These are phyloP conservation scores for Lonicera japonica DNA, from an alignment of 129 eudicot species.

Conservation along the genomic window DNA sequence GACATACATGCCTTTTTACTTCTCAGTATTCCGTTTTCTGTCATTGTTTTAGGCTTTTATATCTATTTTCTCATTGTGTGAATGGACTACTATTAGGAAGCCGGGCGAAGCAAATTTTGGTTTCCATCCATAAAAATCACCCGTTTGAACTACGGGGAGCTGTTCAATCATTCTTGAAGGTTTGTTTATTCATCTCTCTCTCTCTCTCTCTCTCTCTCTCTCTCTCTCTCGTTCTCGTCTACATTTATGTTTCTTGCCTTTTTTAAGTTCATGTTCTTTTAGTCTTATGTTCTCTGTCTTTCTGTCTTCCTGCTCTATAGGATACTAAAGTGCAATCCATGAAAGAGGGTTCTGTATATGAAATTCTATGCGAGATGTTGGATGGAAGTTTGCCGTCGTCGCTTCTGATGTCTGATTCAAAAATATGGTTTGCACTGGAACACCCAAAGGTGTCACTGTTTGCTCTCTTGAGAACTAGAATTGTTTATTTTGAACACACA, in stretches of 20 bases:
- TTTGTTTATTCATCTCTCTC: too few species aligned
- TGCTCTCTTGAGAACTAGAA: too few species aligned
- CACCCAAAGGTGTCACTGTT: constrained; percentile 62
- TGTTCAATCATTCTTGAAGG: constrained; percentile 53
- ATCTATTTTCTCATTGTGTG: constrained; percentile 11
- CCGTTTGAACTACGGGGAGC: constrained; percentile 55
- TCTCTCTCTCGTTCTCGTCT: neutral
- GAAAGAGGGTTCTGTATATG: constrained; percentile 44
- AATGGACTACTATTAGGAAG: constrained; percentile 25
- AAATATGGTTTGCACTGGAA: constrained; percentile 76
- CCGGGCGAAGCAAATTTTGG: constrained; percentile 49
- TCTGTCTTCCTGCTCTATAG: constrained; percentile 17
- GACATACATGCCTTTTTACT: neutral
- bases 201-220: too few species aligned
- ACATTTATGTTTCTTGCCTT: neutral
- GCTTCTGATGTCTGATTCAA: constrained; percentile 43
- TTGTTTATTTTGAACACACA: too few species aligned
- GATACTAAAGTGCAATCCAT: constrained; percentile 41
- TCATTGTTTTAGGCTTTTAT: neutral
- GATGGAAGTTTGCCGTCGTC: constrained; percentile 51
- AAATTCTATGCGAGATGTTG: constrained; percentile 52
- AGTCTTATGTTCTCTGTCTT: constrained; percentile 4
- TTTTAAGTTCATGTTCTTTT: neutral
- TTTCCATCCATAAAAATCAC: constrained; percentile 45
- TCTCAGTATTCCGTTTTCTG: too few species aligned